phyloP scores from a whole-genome alignment of 1,284 basidiomycete genomes.

The Sporisorium sorghi region DNA sequence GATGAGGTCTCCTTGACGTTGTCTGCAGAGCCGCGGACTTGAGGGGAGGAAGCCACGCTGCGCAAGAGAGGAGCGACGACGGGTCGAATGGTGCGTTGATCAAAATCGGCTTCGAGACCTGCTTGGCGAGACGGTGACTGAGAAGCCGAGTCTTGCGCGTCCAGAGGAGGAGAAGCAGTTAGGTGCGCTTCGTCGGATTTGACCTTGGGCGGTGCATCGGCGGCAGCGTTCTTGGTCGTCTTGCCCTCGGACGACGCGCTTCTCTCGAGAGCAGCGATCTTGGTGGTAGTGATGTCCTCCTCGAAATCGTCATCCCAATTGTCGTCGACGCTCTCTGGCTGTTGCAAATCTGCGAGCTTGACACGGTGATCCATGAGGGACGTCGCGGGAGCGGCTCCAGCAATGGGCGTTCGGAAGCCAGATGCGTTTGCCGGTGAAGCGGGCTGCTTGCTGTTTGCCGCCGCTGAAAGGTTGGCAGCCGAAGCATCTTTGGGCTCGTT shows the following conservation, averaged over 20 bases:
- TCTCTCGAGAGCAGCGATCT: constrained; percentile 77
- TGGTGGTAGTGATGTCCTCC: constrained; percentile 86
- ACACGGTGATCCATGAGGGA: constrained; percentile 54
- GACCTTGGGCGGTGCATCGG: neutral
- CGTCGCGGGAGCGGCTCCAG: constrained; percentile 49
- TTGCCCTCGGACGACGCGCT: constrained; percentile 16
- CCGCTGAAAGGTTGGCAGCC: neutral
- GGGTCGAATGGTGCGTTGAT: constrained; percentile 71
- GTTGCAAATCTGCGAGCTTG: constrained; percentile 73
- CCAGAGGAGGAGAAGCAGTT: neutral
- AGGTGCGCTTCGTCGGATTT: neutral
- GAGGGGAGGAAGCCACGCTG: constrained; percentile 37
- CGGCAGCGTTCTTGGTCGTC: neutral
- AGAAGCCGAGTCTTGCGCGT: constrained; percentile 1
- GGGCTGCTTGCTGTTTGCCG: constrained; percentile 16
- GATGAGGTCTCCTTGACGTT: constrained; percentile 3
- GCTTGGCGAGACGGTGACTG: constrained; percentile 21
- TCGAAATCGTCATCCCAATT: constrained; percentile 99
- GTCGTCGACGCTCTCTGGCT: constrained; percentile 76
- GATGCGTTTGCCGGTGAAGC: constrained; percentile 29
- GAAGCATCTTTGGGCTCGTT: neutral
- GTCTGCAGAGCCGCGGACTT: constrained; percentile 18
- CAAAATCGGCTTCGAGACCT: constrained; percentile 43
- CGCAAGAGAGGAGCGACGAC: constrained; percentile 29
- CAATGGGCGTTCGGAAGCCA: constrained; percentile 36